These are phyloP conservation scores for Paralagenidium karlingii DNA, from an alignment of 352 stramenopile species.

Conservation along the genomic window DNA sequence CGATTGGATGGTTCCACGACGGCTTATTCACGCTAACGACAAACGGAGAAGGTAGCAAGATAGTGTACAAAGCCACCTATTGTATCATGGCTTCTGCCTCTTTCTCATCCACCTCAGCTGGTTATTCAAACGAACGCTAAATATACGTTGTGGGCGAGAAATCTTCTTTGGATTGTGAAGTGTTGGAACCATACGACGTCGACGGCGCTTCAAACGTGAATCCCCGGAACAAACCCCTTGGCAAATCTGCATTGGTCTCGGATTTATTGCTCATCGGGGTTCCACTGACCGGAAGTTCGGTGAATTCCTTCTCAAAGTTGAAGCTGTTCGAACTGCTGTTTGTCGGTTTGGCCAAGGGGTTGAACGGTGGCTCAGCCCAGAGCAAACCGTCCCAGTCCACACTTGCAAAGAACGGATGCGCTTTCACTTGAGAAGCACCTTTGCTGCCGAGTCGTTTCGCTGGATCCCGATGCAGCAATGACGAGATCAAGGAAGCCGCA, in stretches of 20 bases:
- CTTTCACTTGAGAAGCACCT: conserved; percentile 67
- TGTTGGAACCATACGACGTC: conserved; percentile 77
- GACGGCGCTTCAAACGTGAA: conserved; percentile 81
- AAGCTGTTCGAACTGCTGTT: conserved; percentile 78
- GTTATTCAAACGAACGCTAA: no score
- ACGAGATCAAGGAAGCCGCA: conserved; percentile 61
- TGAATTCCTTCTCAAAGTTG: conserved; percentile 88
- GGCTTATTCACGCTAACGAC: no score
- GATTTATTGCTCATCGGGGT: conserved; percentile 73
- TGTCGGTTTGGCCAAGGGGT: conserved; percentile 65
- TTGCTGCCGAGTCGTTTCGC: conserved; percentile 75
- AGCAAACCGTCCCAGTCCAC: conserved; percentile 82
- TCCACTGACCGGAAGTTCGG: conserved; percentile 67
- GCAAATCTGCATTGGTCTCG: conserved; percentile 31
- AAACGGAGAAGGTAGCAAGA: no score
- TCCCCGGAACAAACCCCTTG: conserved; percentile 74
- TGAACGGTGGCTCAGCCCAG: conserved; percentile 79
- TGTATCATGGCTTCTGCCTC: no score
- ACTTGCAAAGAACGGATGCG: conserved; percentile 72
- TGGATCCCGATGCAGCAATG: conserved; percentile 73
- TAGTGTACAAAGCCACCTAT: no score
- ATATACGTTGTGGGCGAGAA: conserved; percentile 77
- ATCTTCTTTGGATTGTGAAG: conserved; percentile 78
- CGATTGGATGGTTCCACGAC: no score
- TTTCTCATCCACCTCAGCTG: no score